Evolutionary conservation across 805 yeast species (phyloP).

Genomic region (Candida easanensis): DNA sequence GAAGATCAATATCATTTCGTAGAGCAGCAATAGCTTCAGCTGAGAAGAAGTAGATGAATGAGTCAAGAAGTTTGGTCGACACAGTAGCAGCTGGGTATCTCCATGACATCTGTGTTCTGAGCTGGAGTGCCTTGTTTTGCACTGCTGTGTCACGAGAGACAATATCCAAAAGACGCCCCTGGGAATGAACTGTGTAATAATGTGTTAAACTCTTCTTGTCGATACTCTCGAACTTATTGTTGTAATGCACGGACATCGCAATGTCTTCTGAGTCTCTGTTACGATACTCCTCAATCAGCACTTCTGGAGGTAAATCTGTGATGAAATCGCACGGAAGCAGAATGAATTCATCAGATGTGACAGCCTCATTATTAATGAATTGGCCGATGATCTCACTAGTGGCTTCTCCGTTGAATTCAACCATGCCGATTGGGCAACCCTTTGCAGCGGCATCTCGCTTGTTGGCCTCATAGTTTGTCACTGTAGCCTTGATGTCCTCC

Average conservation of each 20-base stretch:
- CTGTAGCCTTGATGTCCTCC: constrained; percentile 44
- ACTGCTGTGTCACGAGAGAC: constrained; percentile 68
- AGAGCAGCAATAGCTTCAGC: constrained; percentile 52
- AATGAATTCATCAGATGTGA: constrained; percentile 52
- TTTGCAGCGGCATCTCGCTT: constrained; percentile 35
- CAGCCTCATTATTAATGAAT: constrained; percentile 36
- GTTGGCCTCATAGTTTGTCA: constrained; percentile 42
- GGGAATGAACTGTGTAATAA: constrained; percentile 65
- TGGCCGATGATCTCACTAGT: constrained; percentile 65
- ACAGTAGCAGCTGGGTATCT: constrained; percentile 75
- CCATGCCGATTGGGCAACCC: constrained; percentile 37
- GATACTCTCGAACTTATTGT: constrained; percentile 68
- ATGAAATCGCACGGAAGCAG: constrained; percentile 91
- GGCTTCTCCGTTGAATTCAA: constrained; percentile 43
- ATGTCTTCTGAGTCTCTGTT: constrained; percentile 63
- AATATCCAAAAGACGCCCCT: constrained; percentile 62
- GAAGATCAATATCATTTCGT: constrained; percentile 30
- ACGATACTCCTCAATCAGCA: constrained; percentile 78
- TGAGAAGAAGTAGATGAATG: constrained; percentile 68
- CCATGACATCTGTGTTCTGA: constrained; percentile 90
- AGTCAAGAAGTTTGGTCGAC: constrained; percentile 70
- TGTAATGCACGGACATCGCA: constrained; percentile 75
- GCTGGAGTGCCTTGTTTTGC: constrained; percentile 65
- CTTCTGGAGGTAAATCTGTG: constrained; percentile 89
- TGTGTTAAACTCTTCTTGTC: constrained; percentile 73